phyloP scores from a whole-genome alignment of 192 early-diverging fungal species.

The Thamnidium elegans region DNA sequence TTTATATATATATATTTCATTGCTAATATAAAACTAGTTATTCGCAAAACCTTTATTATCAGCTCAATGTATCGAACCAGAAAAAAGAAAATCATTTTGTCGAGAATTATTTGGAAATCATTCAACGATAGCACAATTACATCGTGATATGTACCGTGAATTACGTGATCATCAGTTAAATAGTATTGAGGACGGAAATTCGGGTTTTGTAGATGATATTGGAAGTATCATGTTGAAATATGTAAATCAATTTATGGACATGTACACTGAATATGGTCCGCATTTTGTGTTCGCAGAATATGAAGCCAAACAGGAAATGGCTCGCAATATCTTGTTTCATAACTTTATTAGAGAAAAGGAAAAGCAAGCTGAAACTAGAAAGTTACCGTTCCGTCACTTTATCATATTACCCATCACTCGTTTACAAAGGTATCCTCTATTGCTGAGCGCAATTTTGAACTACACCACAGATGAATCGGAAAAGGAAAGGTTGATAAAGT shows the following conservation, averaged over 20 bases:
- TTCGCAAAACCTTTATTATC: slow-evolving; percentile 31
- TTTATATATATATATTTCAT: neutral
- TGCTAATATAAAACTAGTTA: neutral
- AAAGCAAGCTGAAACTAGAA: slow-evolving; percentile 34
- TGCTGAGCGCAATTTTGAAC: slow-evolving; percentile 79
- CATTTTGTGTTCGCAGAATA: slow-evolving; percentile 75
- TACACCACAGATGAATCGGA: slow-evolving; percentile 79
- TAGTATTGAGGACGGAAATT: slow-evolving; percentile 8
- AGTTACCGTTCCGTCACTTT: slow-evolving; percentile 33
- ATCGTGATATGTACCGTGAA: slow-evolving; percentile 53
- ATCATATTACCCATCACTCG: slow-evolving; percentile 79
- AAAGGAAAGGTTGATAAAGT: slow-evolving; percentile 48
- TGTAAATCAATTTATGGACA: slow-evolving; percentile 56
- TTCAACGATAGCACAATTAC: slow-evolving; percentile 53
- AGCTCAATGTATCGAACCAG: slow-evolving; percentile 26
- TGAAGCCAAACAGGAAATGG: slow-evolving; percentile 64
- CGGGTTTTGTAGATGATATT: slow-evolving; percentile 66
- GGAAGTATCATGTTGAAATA: slow-evolving; percentile 77
- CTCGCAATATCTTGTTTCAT: slow-evolving; percentile 59
- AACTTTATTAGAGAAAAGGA: slow-evolving; percentile 73
- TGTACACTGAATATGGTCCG: slow-evolving; percentile 79
- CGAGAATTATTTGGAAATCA: slow-evolving; percentile 73
- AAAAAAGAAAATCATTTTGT: slow-evolving; percentile 46
- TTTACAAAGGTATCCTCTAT: slow-evolving; percentile 78
- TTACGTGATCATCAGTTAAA: slow-evolving; percentile 54